Percentiles rank a stretch among this genome's conserved stretches.
Evolutionary conservation across 2,329 filamentous ascomycete species (phyloP).

Genomic region (Massarina eburnea): DNA sequence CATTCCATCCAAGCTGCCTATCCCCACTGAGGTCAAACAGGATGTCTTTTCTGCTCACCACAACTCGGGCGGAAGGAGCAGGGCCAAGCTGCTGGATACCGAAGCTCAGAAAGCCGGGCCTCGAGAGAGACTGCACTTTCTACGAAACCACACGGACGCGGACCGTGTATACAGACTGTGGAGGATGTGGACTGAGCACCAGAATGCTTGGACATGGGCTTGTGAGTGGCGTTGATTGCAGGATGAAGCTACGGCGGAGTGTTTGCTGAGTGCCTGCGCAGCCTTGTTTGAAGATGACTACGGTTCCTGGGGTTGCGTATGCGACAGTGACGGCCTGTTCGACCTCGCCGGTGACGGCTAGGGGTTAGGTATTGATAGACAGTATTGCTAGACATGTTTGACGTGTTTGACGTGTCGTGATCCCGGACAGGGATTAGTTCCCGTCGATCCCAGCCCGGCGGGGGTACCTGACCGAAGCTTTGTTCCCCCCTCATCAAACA

Average conservation of each 20-base stretch:
- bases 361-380: too few species aligned
- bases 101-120: conserved; percentile 19
- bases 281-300: conserved; percentile 22
- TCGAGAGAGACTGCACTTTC: conserved; percentile 25
- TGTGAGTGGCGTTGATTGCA: conserved; percentile 21
- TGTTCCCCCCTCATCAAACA: conserved; percentile 1
- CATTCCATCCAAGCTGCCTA: background rate
- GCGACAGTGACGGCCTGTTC: conserved; percentile 16
- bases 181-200: conserved; percentile 24
- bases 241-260: too few species aligned
- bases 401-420: too few species aligned
- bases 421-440: background rate
- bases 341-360: background rate
- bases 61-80: background rate
- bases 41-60: conserved; percentile 1
- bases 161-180: conserved; percentile 31
- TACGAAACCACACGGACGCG: conserved; percentile 22
- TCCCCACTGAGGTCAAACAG: background rate
- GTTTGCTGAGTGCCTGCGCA: conserved; percentile 3
- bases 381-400: too few species aligned
- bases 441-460: too few species aligned
- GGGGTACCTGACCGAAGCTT: background rate
- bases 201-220: conserved; percentile 23
- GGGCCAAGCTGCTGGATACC: conserved; percentile 17
- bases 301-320: conserved; percentile 14